Base-by-base conservation (phyloP, 2,329 filamentous ascomycete genomes). In the Colletotrichum destructivum region DNA sequence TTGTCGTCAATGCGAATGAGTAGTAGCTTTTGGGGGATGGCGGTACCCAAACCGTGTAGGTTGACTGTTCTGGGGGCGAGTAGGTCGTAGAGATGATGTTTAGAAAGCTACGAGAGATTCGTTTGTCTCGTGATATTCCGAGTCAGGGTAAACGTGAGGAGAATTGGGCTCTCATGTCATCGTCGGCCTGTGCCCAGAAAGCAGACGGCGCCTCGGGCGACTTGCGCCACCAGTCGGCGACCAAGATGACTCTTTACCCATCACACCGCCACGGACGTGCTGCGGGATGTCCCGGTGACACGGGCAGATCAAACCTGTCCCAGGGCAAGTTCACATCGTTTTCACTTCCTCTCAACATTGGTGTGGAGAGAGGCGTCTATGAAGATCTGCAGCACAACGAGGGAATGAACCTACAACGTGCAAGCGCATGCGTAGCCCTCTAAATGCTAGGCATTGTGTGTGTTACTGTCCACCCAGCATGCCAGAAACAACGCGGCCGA, bases 241-340 rank as follows among this genome's bases (percentile, higher is more conserved):
- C 18, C 56, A 15, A 44, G 7, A 26, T 16, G 18, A 44, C 7
- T 42, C 11, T 13, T 18, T 26, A 21, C 40, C 7, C 9, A 4
- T 6, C 56, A 26, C 56, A 7, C 40, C 56, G 15, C 21, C 13
- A 3, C 7, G 23, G 11, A 11, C 2, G 40, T 46, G 21, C 56
- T 59, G 57, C 42, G 42, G 57, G 57, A 44, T 40, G 42, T n/a
- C 57, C 57, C 42, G 18, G 16, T 47, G 40, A n/a, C 12, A 38
- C 61, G 54, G 31, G 49, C 38, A 54, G n/a, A 38, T 18, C 16
- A 8, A n/a, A 2, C 6, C 16, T 7, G 44, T n/a, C 49, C 18
- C 21, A 38, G 21, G 38, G 5, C 5, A 54, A 35, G 49, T 38
- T 38, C 35, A 9, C 11, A 15, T 54, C 38, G 49, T 52, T 23